phyloP scores from a whole-genome alignment of 2,329 filamentous ascomycete genomes.

The Canariomyces notabilis region DNA sequence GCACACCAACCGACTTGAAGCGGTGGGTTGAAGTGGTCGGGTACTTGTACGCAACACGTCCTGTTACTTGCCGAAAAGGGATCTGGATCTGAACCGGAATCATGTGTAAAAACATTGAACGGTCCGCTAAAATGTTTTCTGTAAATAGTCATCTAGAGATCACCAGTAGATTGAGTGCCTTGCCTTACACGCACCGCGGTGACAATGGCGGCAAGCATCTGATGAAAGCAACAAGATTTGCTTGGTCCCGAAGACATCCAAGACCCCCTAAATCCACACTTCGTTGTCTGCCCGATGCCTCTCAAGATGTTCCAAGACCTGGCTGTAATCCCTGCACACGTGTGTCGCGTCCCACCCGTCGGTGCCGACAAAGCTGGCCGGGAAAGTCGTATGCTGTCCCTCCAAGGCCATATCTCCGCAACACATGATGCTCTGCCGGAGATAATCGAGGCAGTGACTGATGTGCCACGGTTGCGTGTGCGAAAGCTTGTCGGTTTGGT shows the following conservation, averaged over 20 bases:
- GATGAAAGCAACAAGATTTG: too few relatives aligned
- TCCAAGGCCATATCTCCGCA: constrained; percentile 31
- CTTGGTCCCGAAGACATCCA: too few relatives aligned
- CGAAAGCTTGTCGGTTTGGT: constrained; percentile 27
- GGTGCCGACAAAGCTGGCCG: constrained; percentile 33
- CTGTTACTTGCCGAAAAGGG: too few relatives aligned
- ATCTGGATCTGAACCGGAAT: too few relatives aligned
- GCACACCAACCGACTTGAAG: too few relatives aligned
- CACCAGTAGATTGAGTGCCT: too few relatives aligned
- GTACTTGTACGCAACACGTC: background rate
- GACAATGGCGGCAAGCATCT: too few relatives aligned
- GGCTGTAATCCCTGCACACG: constrained; percentile 36
- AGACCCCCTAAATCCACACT: constrained; percentile 32
- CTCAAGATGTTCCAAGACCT: constrained; percentile 33
- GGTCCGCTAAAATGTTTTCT: too few relatives aligned
- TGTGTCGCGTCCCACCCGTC: constrained; percentile 42
- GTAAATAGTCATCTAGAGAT: too few relatives aligned
- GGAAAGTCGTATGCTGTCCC: constrained; percentile 38
- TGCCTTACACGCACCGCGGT: background rate
- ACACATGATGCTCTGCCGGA: constrained; percentile 33
- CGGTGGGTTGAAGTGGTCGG: too few relatives aligned
- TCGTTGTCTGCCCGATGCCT: constrained; percentile 32
- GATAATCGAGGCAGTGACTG: constrained; percentile 37
- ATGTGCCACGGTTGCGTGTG: constrained; percentile 34
- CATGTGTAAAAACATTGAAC: too few relatives aligned